Conservation (phyloP, 768 basidiomycete genomes). For the Tricholoma hemisulphureum region DNA sequence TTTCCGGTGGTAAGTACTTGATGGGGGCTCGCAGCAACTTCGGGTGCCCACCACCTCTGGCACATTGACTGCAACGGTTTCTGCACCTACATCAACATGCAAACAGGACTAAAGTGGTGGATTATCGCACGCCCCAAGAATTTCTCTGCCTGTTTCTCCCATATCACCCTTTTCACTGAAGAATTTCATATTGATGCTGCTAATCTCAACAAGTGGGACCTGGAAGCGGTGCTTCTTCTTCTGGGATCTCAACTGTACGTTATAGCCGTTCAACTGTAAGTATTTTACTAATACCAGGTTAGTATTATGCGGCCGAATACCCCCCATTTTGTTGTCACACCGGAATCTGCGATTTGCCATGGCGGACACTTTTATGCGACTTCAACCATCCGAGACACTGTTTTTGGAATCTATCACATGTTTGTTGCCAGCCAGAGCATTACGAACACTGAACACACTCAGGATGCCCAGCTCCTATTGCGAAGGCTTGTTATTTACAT, state of each 20-base stretch:
- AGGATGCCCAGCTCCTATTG: neutral
- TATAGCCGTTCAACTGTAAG: neutral
- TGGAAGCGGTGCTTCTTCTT: neutral
- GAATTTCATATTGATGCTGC: neutral
- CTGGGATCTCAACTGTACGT: neutral
- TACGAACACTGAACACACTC: neutral
- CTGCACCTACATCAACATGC: neutral
- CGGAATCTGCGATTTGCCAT: neutral
- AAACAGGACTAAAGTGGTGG: conserved; percentile 3
- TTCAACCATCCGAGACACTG: neutral
- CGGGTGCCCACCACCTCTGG: too few relatives aligned
- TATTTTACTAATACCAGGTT: neutral
- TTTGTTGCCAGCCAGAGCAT: neutral
- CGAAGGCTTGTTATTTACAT: neutral
- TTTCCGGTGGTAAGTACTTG: neutral
- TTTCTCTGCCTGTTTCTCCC: neutral
- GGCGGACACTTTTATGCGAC: neutral
- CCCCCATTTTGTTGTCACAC: neutral
- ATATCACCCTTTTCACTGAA: neutral
- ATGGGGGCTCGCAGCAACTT: too few relatives aligned
- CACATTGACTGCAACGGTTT: neutral
- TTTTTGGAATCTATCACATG: neutral
- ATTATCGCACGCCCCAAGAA: neutral
- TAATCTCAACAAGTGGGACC: neutral
- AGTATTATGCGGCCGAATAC: conserved; percentile 1